phyloP scores from a whole-genome alignment of 805 yeast genomes.

The Suhomyces xylopsoci region DNA sequence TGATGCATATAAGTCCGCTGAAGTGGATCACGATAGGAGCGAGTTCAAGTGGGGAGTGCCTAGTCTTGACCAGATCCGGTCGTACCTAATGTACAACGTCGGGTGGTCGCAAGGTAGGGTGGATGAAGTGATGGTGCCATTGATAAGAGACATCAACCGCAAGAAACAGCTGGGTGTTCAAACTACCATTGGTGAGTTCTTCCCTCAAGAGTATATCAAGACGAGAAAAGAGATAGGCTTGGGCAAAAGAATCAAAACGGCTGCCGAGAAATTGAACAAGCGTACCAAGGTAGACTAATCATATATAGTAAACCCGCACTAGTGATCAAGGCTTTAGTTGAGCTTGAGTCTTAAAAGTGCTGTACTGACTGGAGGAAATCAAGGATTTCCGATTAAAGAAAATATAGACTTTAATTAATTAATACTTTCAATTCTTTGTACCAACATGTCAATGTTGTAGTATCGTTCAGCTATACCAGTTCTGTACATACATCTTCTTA shows the following conservation, averaged over 20 bases:
- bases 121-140: conserved; percentile 82
- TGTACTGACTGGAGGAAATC: not conserved
- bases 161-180: conserved; percentile 55
- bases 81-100: conserved; percentile 62
- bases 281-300: conserved; percentile 4
- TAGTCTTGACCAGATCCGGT: conserved; percentile 72
- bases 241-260: conserved; percentile 62
- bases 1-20: conserved; percentile 76
- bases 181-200: conserved; percentile 61
- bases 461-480: not conserved
- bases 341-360: not conserved
- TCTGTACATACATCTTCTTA: not conserved
- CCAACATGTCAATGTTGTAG: not conserved
- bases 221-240: conserved; percentile 44
- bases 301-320: not conserved
- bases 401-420: not conserved
- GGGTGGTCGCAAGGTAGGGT: conserved; percentile 79
- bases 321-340: not conserved
- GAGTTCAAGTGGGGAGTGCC: conserved; percentile 89
- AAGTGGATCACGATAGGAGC: conserved; percentile 77
- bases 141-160: conserved; percentile 73
- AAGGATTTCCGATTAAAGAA: not conserved
- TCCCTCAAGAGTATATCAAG: conserved; percentile 55
- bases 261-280: conserved; percentile 48
- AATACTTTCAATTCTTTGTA: too few species aligned